Evolutionary conservation across 306 rosid genomes (phyloP).

Genomic region (Lathyrus sativus): DNA sequence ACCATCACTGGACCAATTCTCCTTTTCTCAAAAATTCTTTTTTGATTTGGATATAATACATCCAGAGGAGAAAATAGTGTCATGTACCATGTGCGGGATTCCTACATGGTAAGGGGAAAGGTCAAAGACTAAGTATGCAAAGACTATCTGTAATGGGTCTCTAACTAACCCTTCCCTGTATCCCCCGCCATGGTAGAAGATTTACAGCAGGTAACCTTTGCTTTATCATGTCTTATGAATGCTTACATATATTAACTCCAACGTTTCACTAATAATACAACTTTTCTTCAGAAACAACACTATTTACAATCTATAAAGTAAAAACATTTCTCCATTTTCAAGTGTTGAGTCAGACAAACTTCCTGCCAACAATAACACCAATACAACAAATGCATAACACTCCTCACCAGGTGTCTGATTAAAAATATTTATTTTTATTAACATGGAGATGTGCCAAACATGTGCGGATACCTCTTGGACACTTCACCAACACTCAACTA

Average conservation of each 20-base stretch:
- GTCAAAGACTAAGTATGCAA: not conserved
- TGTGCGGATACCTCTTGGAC: not conserved
- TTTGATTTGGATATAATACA: not conserved
- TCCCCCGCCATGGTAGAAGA: not conserved
- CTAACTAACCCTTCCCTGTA: slow-evolving; percentile 6
- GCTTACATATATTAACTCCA: slow-evolving; percentile 9
- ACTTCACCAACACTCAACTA: slow-evolving; percentile 9
- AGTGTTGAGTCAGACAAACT: not conserved
- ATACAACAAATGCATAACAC: not conserved
- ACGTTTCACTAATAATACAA: not conserved
- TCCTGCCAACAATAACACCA: not conserved
- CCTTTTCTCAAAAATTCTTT: not conserved
- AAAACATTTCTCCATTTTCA: not conserved
- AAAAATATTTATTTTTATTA: not conserved
- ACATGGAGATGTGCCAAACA: not conserved
- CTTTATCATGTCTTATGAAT: not conserved
- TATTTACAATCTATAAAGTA: not conserved
- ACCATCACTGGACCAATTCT: not conserved
- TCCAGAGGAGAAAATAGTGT: slow-evolving; percentile 19
- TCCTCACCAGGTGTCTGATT: not conserved
- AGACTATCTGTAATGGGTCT: slow-evolving; percentile 7
- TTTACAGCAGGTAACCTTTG: not conserved
- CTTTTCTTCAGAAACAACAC: slow-evolving; percentile 11
- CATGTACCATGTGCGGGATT: not conserved
- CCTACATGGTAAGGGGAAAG: slow-evolving; percentile 15